Percentiles rank a stretch among this genome's conserved stretches.
Conservation (phyloP, 2,329 filamentous ascomycete species). For the Sarocladium kiliense region DNA sequence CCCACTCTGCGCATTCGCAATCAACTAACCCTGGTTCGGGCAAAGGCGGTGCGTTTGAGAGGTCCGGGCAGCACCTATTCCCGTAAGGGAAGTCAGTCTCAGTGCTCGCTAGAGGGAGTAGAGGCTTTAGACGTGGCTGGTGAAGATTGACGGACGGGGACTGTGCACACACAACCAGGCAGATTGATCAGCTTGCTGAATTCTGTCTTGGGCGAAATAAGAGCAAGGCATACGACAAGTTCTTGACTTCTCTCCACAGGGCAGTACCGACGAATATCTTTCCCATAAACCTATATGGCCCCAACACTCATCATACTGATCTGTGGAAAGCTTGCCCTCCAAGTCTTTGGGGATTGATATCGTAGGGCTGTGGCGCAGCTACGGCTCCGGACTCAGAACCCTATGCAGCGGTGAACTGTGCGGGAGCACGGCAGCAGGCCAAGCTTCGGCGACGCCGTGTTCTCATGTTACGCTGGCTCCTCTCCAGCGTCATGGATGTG, state of each 20-base stretch:
- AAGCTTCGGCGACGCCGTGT: constrained; percentile 8
- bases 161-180: too few relatives aligned
- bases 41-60: not conserved
- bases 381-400: not conserved
- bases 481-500: not conserved
- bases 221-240: not conserved
- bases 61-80: not conserved
- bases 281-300: not conserved
- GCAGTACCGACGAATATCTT: not conserved
- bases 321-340: not conserved
- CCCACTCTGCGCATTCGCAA: not conserved
- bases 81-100: not conserved
- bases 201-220: not conserved
- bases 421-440: not conserved
- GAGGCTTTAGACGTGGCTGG: not conserved
- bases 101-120: too few relatives aligned
- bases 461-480: not conserved
- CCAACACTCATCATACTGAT: not conserved
- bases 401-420: not conserved
- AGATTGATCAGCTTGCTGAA: not conserved
- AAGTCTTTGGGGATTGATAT: not conserved
- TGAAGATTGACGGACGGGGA: not conserved
- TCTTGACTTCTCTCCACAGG: not conserved
- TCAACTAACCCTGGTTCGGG: not conserved
- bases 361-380: not conserved